Base-by-base conservation (phyloP, 192 early-diverging fungal species). In the Funneliformis mosseae region DNA sequence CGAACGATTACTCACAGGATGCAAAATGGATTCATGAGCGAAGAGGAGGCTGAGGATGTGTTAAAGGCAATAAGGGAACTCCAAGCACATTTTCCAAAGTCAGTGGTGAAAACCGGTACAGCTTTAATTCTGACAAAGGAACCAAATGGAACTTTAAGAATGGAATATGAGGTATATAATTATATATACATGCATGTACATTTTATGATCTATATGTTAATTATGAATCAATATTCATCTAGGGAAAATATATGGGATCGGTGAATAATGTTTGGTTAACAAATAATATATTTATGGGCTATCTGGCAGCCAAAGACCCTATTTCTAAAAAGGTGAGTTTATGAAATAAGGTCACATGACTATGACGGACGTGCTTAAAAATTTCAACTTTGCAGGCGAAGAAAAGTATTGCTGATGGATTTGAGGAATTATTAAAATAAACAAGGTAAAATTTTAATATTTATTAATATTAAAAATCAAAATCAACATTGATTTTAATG, bases 1-100 rank as follows among this genome's bases (percentile, higher is more conserved):
- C 79, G 85, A 2, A 79, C 84, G 18, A 76, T 91, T 63, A 76
- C 85, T 11, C 81, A 87, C 28, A 84, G 85, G 38, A 83, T 84
- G 76, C 85, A 89, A 48, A 46, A 79, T 1, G 83, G 82, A 38
- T 74, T 85, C 11, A 28, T 87, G 61, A 80, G 64, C 4, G 83
- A 84, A 59, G 88, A 89, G 4, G 50, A 66, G 23, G 86, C 89
- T 8, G 84, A 87, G 86, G 80, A 83, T n/a, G 84, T 89, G 6
- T 72, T 91, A 70, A 79, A 86, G 8, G 88, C 83, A 1, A 88
- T 91, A 62, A 78, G 82, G 46, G 83, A 87, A 25, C 89, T 91
- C 80, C 89, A 91, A 74, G 69, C 76, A 25, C 74, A 83, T 63
- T 89, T 91, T 79, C 83, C 85, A 10, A 88, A 87, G 48, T 74